phyloP scores from a whole-genome alignment of 1,139 yeast species.

The Kodamaea ohmeri region DNA sequence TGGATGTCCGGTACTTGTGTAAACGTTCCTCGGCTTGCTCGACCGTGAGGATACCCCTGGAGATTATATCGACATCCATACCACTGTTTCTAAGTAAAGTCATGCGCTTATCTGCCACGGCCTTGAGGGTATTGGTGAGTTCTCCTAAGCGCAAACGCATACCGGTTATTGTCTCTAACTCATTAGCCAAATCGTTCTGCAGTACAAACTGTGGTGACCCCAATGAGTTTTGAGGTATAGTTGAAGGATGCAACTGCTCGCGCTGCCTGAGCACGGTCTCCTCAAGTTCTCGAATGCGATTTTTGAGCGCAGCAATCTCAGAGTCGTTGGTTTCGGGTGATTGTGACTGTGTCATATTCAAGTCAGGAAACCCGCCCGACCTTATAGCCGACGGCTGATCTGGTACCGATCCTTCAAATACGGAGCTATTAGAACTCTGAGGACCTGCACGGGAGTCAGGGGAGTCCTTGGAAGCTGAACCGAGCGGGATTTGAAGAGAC shows the following conservation, averaged over 20 bases:
- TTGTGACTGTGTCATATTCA: no score
- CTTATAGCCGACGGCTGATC: no score
- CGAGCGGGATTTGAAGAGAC: no score
- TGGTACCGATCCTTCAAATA: no score
- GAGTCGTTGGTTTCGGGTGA: no score
- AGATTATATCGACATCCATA: conserved; percentile 41
- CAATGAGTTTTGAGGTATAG: no score
- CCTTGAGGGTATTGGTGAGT: conserved; percentile 37
- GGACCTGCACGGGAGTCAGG: neutral
- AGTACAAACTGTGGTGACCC: neutral
- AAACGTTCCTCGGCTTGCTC: conserved; percentile 52
- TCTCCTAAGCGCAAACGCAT: conserved; percentile 30
- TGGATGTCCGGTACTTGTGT: conserved; percentile 35
- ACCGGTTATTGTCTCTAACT: conserved; percentile 32
- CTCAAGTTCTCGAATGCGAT: conserved; percentile 23
- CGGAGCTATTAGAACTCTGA: neutral
- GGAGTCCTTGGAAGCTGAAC: no score
- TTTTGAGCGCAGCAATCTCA: conserved; percentile 20
- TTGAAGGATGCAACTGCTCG: conserved; percentile 5
- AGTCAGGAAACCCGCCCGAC: no score
- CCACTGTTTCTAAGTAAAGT: conserved; percentile 24
- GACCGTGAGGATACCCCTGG: conserved; percentile 43
- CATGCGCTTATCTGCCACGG: conserved; percentile 39
- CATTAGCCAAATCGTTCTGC: conserved; percentile 35
- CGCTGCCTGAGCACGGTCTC: conserved; percentile 18